phyloP scores from a whole-genome alignment of 2,329 filamentous ascomycete species.

The Monilinia vaccinii-corymbosi region DNA sequence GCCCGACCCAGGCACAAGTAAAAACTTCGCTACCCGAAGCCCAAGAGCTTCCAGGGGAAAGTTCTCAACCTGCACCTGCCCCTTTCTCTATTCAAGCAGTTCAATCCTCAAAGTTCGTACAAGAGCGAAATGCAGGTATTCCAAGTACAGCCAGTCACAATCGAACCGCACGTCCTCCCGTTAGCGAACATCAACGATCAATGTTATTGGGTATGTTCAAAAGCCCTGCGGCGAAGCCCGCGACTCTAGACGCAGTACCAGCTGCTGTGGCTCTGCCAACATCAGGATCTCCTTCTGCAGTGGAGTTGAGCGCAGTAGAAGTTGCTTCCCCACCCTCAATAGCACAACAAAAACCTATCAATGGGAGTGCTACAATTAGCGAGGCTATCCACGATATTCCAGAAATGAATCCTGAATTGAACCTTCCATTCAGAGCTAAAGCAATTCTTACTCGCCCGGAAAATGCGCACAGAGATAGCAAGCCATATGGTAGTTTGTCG shows the following conservation, averaged over 20 bases:
- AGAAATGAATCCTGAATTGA: conserved; percentile 23
- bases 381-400: conserved; percentile 1
- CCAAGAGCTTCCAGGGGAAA: conserved; percentile 26
- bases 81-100: conserved; percentile 1
- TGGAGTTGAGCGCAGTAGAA: conserved; percentile 28
- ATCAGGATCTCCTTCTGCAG: conserved; percentile 23
- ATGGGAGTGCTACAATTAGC: conserved; percentile 10
- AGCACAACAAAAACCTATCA: neutral
- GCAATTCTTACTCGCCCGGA: conserved; percentile 25
- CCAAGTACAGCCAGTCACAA: neutral
- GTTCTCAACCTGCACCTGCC: conserved; percentile 5
- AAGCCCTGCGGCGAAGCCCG: conserved; percentile 20
- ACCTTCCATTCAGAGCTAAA: conserved; percentile 24
- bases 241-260: conserved; percentile 11
- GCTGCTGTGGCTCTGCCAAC: conserved; percentile 21
- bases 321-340: conserved; percentile 17
- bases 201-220: conserved; percentile 27
- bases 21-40: conserved; percentile 11
- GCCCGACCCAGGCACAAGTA: conserved; percentile 10
- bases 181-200: conserved; percentile 25
- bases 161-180: conserved; percentile 16
- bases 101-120: conserved; percentile 9
- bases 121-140: neutral
- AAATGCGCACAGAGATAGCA: conserved; percentile 13
- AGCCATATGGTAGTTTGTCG: neutral